Percentiles rank a stretch among this genome's conserved stretches.
Conservation (phyloP, 176 grass and related monocot species). For the Bothriochloa decipiens region DNA sequence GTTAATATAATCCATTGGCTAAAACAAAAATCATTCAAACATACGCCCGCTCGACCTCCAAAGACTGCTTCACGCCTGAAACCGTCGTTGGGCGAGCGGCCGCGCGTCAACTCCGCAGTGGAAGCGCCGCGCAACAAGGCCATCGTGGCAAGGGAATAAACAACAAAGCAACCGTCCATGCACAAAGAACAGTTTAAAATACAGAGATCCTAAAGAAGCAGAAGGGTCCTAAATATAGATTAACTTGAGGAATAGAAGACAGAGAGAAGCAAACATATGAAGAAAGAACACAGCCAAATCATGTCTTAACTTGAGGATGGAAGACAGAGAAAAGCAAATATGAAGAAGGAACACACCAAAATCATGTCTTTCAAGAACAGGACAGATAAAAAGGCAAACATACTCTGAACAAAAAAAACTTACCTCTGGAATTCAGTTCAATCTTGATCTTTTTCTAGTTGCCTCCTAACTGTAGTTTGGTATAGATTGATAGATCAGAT, state of each 20-base stretch:
- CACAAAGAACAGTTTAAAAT: not conserved
- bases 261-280: not conserved
- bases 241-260: not conserved
- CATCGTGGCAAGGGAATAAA: not conserved
- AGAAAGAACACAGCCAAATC: not conserved
- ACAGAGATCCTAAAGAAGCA: not conserved
- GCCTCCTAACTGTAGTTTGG: not conserved
- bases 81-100: too few relatives aligned
- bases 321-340: not conserved
- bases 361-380: not conserved
- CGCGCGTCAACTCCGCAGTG: not conserved
- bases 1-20: not conserved
- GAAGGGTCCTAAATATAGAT: not conserved
- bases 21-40: not conserved
- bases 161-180: not conserved
- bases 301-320: not conserved
- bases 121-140: not conserved
- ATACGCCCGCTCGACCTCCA: too few relatives aligned
- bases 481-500: not conserved
- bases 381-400: not conserved
- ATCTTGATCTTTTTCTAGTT: slow-evolving; percentile 6
- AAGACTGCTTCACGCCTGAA: too few relatives aligned
- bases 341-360: not conserved
- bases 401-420: not conserved
- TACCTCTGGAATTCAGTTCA: not conserved